Conservation (phyloP, 73 alveolate genomes). For the Paraurostyla sp. region DNA sequence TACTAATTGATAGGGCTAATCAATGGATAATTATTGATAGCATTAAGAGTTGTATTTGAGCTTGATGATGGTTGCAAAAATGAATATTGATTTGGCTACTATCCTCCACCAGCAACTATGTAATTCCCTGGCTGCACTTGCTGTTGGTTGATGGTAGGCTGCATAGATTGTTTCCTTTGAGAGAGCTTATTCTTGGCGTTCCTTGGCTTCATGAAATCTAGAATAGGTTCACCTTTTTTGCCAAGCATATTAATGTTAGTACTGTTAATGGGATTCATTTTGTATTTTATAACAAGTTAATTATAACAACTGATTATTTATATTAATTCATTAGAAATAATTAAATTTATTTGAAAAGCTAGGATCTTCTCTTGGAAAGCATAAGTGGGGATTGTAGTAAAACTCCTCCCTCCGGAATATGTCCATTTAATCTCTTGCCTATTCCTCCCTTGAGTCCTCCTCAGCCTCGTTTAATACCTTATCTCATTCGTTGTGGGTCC, state of each 20-base stretch:
- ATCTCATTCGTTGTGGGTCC: constrained; percentile 50
- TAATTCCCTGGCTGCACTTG: too few relatives aligned
- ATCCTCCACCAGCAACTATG: too few relatives aligned
- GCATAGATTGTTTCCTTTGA: constrained; percentile 14
- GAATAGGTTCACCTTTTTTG: background rate
- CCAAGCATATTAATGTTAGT: background rate
- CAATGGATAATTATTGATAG: background rate
- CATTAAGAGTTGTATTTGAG: background rate
- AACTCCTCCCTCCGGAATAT: constrained; percentile 2
- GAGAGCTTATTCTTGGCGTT: background rate
- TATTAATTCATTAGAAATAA: background rate
- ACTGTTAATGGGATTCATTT: background rate
- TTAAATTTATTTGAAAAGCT: background rate
- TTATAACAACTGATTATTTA: too few relatives aligned
- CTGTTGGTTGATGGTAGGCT: background rate
- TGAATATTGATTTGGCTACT: background rate
- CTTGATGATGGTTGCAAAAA: background rate
- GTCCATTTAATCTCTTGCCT: constrained; percentile 32
- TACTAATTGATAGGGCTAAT: background rate
- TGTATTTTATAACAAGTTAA: too few relatives aligned
- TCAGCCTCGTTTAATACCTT: background rate
- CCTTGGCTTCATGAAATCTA: constrained; percentile 1
- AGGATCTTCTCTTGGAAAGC: constrained; percentile 22
- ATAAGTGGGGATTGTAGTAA: background rate
- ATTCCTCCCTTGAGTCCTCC: background rate